Conservation (phyloP, 257 asterid species). For the Petrea volubilis region DNA sequence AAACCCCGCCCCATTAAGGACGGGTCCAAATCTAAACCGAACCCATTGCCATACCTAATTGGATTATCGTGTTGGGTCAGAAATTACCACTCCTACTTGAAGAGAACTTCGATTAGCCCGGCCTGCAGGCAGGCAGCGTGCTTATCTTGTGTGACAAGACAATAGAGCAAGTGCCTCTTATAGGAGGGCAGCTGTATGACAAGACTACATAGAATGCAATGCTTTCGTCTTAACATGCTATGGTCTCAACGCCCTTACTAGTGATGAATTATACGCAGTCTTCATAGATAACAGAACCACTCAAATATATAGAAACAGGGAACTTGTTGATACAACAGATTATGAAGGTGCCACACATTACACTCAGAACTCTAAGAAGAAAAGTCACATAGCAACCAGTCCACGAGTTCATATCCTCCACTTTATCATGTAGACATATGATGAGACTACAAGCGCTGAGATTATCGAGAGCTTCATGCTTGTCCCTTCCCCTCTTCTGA, state of each 20-base stretch:
- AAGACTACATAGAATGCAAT: too few species aligned
- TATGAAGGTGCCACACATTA: not conserved
- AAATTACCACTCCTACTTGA: too few species aligned
- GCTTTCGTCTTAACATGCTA: too few species aligned
- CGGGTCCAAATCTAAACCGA: too few species aligned
- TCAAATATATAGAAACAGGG: too few species aligned
- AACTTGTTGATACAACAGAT: not conserved
- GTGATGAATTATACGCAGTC: too few species aligned
- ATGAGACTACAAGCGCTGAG: not conserved
- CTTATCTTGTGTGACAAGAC: not conserved
- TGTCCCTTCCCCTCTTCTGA: not conserved
- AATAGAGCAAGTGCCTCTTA: not conserved
- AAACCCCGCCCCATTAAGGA: too few species aligned
- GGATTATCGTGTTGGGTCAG: too few species aligned
- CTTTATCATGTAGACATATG: not conserved
- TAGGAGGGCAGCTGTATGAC: too few species aligned
- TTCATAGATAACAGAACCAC: too few species aligned
- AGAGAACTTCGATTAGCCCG: not conserved
- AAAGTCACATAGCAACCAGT: not conserved
- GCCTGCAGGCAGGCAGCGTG: not conserved
- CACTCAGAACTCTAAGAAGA: not conserved
- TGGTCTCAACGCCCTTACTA: too few species aligned
- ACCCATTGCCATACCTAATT: too few species aligned
- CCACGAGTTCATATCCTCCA: not conserved
- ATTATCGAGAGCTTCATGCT: constrained; percentile 14